phyloP scores from a whole-genome alignment of 129 eudicot species.

The Daucus carota region DNA sequence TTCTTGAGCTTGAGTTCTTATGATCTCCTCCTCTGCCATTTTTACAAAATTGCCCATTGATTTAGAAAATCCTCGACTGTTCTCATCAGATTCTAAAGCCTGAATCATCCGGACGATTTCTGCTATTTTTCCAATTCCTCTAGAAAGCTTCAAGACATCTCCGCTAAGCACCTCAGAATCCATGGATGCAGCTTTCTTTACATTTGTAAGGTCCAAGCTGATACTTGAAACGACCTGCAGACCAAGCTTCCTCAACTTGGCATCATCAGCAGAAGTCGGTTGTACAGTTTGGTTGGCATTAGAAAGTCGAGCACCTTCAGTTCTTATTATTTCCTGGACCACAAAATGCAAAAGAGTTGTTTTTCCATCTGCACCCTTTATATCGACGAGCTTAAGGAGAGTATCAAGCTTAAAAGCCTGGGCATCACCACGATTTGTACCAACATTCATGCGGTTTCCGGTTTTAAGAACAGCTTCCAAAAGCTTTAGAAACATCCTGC shows the following conservation, averaged over 20 bases:
- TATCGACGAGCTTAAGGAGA: conserved; percentile 80
- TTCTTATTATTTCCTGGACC: conserved; percentile 74
- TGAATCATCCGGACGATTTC: conserved; percentile 47
- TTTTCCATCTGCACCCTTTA: conserved; percentile 91
- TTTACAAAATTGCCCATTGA: conserved; percentile 63
- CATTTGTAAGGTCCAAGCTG: conserved; percentile 69
- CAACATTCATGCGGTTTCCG: conserved; percentile 96
- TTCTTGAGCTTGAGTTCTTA: conserved; percentile 65
- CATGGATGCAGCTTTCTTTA: conserved; percentile 86
- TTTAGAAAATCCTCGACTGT: conserved; percentile 37
- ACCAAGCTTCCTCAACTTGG: conserved; percentile 83
- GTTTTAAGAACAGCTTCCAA: conserved; percentile 98
- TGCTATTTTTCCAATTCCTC: conserved; percentile 47
- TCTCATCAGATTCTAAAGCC: conserved; percentile 22
- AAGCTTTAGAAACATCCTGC: conserved; percentile 88
- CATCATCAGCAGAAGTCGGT: conserved; percentile 35
- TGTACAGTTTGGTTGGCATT: conserved; percentile 24
- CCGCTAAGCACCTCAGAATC: conserved; percentile 79
- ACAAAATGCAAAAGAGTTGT: conserved; percentile 92
- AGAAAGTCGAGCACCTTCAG: conserved; percentile 66
- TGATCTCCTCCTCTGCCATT: conserved; percentile 68
- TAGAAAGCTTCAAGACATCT: conserved; percentile 61
- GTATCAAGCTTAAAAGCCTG: conserved; percentile 97
- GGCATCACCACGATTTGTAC: conserved; percentile 91
- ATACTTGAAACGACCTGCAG: conserved; percentile 69